phyloP scores from a whole-genome alignment of 78 protist species.

The Cavenderia fasciculata region DNA sequence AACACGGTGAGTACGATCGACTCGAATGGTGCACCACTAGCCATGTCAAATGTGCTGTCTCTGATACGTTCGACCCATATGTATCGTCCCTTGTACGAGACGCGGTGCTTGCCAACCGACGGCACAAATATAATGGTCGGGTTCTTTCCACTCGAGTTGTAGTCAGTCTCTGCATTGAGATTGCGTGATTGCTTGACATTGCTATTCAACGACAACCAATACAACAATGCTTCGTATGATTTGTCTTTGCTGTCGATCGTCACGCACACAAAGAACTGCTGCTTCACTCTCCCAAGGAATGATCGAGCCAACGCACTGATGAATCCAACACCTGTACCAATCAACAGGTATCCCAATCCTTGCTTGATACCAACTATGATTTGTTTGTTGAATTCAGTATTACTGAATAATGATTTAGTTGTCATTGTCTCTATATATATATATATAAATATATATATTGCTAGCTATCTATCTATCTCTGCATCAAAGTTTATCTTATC shows the following conservation, averaged over 20 bases:
- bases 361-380: constrained; percentile 15
- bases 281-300: neutral
- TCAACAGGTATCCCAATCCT: constrained; percentile 13
- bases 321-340: neutral
- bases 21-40: constrained; percentile 45
- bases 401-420: too few species aligned
- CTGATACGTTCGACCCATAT: constrained; percentile 17
- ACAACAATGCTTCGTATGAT: constrained; percentile 54
- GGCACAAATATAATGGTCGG: constrained; percentile 26
- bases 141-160: constrained; percentile 20
- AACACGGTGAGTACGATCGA: neutral
- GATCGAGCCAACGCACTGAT: neutral
- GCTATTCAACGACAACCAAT: constrained; percentile 39
- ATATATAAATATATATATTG: too few species aligned
- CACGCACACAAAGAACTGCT: constrained; percentile 2
- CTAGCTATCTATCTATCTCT: too few species aligned
- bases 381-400: neutral
- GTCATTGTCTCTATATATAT: too few species aligned
- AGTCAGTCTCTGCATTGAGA: constrained; percentile 60
- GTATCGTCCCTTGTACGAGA: neutral
- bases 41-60: constrained; percentile 43
- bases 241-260: constrained; percentile 63
- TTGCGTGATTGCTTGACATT: constrained; percentile 7
- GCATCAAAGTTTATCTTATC: too few species aligned
- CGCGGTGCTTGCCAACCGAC: constrained; percentile 27